Evolutionary conservation across 2,329 filamentous ascomycete genomes (phyloP), one percentile per base, ranked within the genome.

Genomic region (Aspergillus novofumigatus): DNA sequence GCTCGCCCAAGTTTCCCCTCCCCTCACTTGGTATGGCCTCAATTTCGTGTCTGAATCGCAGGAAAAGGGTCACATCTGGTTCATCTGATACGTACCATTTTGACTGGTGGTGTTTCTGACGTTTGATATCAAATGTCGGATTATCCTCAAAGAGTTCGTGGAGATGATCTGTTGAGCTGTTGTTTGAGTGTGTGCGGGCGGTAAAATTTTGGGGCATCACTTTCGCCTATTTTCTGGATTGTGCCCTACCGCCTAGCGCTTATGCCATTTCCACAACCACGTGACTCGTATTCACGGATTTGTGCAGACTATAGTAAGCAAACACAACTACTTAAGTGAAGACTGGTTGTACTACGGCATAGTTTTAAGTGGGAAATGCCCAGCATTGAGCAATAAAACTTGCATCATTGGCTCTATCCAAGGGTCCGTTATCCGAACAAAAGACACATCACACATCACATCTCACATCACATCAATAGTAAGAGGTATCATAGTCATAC

Each of bases 91-190:
- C 73, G 53, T 76, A 80, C 78, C 78, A 81, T 81, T 75, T 77
- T 69, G 59, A 59, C 61, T 67, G 61, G 57, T 65, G 59, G 51
- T 68, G 55, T 67, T 65, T 61, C 69, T 65, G 65, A 62, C 44
- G 44, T 47, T 47, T 38, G 32, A 56, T 68, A 59, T 60, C 60
- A 68, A 72, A 72, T 77, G 78, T 79, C 78, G 78, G 78, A 78
- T 77, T 75, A 76, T 81, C 78, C 78, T 81, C 78, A 77, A 81
- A 81, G 78, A 81, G 78, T 76, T 26, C 50, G 60, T 62, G 55
- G 59, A 60, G 52, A 52, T 59, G 32, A 38, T 38, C 32, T 42
- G 57, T 67, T 59, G 59, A 59, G 59, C 58, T 63, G 65, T 61
- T 68, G 61, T 60, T 64, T 54, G 56, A 59, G 54, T 44, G 61